Percentiles rank a stretch among this genome's conserved stretches.
phyloP scores from a whole-genome alignment of 306 rosid species.

The Bauhinia variegata region DNA sequence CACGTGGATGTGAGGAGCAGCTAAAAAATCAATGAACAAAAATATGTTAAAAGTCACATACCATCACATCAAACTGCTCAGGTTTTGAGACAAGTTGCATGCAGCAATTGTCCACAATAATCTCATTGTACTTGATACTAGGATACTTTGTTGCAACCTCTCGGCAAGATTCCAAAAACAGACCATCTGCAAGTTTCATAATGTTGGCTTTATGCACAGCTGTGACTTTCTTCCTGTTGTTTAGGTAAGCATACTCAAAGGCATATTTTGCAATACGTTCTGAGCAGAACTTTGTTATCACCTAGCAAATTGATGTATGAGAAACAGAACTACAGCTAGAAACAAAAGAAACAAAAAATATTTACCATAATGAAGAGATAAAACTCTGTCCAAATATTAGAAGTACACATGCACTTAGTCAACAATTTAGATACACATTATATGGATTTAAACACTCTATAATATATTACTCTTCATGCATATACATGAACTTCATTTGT shows the following conservation, averaged over 20 bases:
- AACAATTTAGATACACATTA: neutral
- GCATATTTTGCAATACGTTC: conserved; percentile 42
- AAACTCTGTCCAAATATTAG: too few species aligned
- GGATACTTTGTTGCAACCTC: conserved; percentile 62
- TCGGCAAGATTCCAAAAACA: conserved; percentile 44
- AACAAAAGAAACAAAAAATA: neutral
- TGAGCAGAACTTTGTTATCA: conserved; percentile 43
- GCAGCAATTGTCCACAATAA: conserved; percentile 48
- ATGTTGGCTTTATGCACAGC: conserved; percentile 44
- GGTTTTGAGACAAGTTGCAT: conserved; percentile 47
- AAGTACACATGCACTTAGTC: neutral
- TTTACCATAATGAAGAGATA: too few species aligned
- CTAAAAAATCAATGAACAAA: neutral
- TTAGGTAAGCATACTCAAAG: conserved; percentile 42
- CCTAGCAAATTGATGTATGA: conserved; percentile 32
- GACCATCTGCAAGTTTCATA: conserved; percentile 46
- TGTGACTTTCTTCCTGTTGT: conserved; percentile 40
- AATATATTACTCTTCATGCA: too few species aligned
- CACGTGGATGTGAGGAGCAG: neutral
- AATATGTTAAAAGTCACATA: neutral
- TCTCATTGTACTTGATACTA: conserved; percentile 61
- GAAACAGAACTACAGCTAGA: conserved; percentile 25
- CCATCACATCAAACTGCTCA: conserved; percentile 46
- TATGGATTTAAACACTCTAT: too few species aligned
- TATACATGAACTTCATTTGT: too few species aligned